Evolutionary conservation across 2,329 filamentous ascomycete species (phyloP).

Genomic region (Fusarium buxicola): DNA sequence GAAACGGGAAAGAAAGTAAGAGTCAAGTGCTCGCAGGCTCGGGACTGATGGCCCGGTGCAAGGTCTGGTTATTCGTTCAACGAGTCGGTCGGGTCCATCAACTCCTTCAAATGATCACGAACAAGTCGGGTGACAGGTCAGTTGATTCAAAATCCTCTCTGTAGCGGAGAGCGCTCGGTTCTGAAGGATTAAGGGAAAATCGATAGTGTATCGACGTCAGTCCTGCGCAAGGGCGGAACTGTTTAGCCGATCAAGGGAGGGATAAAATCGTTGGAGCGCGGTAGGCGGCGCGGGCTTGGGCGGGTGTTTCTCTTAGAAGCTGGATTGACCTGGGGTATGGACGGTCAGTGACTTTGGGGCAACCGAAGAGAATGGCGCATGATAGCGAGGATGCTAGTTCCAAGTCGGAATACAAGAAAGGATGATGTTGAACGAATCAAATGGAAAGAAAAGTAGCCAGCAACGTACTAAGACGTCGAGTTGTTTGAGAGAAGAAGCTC

Average conservation of each 20-base stretch:
- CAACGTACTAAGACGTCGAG: slow-evolving; percentile 37
- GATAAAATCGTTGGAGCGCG: slow-evolving; percentile 36
- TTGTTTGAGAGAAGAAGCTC: slow-evolving; percentile 33
- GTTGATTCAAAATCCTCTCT: slow-evolving; percentile 27
- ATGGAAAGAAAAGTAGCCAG: slow-evolving; percentile 28
- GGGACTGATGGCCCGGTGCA: slow-evolving; percentile 34
- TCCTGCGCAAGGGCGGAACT: slow-evolving; percentile 23
- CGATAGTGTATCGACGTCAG: slow-evolving; percentile 21
- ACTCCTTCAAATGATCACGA: slow-evolving; percentile 29
- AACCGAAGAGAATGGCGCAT: slow-evolving; percentile 25
- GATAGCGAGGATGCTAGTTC: slow-evolving; percentile 21
- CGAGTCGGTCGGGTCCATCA: slow-evolving; percentile 47
- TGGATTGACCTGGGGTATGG: slow-evolving; percentile 34
- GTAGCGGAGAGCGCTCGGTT: slow-evolving; percentile 8
- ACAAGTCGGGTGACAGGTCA: slow-evolving; percentile 25
- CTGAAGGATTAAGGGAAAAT: slow-evolving; percentile 14
- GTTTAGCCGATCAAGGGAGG: slow-evolving; percentile 37
- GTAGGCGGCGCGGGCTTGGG: slow-evolving; percentile 30
- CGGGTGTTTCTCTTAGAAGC: slow-evolving; percentile 30
- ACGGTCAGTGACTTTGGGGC: slow-evolving; percentile 36
- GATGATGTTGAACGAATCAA: slow-evolving; percentile 20
- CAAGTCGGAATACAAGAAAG: slow-evolving; percentile 22
- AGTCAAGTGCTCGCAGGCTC: slow-evolving; percentile 34
- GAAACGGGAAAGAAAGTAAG: slow-evolving; percentile 15
- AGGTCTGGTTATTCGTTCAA: slow-evolving; percentile 37